phyloP scores from a whole-genome alignment of 2,329 filamentous ascomycete species.

The Fusarium albosuccineum region DNA sequence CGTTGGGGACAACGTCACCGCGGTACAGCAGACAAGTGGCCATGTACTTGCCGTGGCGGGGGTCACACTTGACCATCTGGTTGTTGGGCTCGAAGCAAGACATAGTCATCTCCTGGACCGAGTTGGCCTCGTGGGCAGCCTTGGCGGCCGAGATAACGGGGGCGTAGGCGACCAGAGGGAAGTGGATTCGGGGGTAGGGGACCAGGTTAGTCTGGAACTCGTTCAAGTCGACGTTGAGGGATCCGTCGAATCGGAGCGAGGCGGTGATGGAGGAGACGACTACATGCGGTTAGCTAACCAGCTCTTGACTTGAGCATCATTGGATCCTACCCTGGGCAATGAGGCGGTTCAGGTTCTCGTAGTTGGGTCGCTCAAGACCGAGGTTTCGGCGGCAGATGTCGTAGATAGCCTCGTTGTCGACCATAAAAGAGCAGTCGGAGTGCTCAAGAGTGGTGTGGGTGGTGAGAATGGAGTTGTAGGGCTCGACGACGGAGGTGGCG shows the following conservation, averaged over 20 bases:
- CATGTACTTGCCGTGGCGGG: conserved; percentile 99
- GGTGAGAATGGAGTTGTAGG: conserved; percentile 99
- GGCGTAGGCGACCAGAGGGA: conserved; percentile 96
- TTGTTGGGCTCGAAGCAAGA: conserved; percentile 99
- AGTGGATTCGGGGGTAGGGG: conserved; percentile 98
- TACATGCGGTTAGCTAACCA: conserved; percentile 53
- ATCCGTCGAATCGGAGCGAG: conserved; percentile 97
- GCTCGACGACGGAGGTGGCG: conserved; percentile 97
- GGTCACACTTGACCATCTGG: conserved; percentile 99
- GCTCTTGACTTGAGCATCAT: not conserved
- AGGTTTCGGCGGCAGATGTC: conserved; percentile 99
- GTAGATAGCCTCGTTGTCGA: conserved; percentile 99
- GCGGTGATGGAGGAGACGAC: conserved; percentile 99
- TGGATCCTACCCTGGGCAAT: conserved; percentile 85
- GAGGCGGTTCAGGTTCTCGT: conserved; percentile 98
- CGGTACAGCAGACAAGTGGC: conserved; percentile 98
- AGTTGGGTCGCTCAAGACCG: conserved; percentile 96
- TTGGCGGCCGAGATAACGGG: conserved; percentile 95
- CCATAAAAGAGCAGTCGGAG: conserved; percentile 99
- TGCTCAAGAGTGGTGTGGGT: conserved; percentile 99
- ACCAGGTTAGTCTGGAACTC: conserved; percentile 99
- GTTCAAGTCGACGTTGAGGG: conserved; percentile 98
- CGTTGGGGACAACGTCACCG: conserved; percentile 97
- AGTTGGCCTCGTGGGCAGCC: conserved; percentile 98
- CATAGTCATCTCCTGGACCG: conserved; percentile 98